Base-by-base conservation (phyloP, 352 stramenopile species). In the Sclerospora graminicola region DNA sequence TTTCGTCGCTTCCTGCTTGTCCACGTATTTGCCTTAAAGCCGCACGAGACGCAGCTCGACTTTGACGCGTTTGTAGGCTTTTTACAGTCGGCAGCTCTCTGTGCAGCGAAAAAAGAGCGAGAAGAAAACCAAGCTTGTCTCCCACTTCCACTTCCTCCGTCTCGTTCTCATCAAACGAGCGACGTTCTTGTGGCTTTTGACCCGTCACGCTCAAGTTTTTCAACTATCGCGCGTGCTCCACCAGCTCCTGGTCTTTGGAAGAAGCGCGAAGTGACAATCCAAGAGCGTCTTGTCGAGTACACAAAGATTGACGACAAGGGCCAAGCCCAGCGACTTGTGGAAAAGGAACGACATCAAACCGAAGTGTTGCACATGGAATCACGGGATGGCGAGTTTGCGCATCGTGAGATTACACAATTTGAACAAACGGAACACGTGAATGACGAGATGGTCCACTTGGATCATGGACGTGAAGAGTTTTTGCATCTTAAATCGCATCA, bases 301-400 rank as follows among this genome's bases (percentile, higher is more conserved):
- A 92, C 77, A 30, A 92, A 89, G 63, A 92, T 92, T 42, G 81
- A 90, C 45, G 77, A 90, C 19, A 70, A 76, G 11, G 78, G 81
- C 8, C 60, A 67, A 28, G 56, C 76, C n/a, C 81, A 92, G 55
- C 59, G 79, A n/a, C n/a, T n/a, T n/a, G n/a, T n/a, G n/a, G n/a
- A n/a, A n/a, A 84, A 82, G 42, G 81, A 89, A 53, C 71, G 74
- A n/a, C 75, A 89, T 48, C 78, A 88, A 59, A 85, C 62, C 4
- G 81, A 92, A 41, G 75, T 89, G 41, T 60, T 92, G 37, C 81
- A 89, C 62, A 92, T 89, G 78, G 78, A 92, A 52, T 83, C 71
- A 13, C 60, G 84, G 2, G 41, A 66, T 5, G 75, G n/a, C n/a
- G 78, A 92, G 51, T 92, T 89, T 29, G 78, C 75, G 13, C 77